phyloP scores from a whole-genome alignment of 2,329 filamentous ascomycete genomes.

The Elsinoe australis region DNA sequence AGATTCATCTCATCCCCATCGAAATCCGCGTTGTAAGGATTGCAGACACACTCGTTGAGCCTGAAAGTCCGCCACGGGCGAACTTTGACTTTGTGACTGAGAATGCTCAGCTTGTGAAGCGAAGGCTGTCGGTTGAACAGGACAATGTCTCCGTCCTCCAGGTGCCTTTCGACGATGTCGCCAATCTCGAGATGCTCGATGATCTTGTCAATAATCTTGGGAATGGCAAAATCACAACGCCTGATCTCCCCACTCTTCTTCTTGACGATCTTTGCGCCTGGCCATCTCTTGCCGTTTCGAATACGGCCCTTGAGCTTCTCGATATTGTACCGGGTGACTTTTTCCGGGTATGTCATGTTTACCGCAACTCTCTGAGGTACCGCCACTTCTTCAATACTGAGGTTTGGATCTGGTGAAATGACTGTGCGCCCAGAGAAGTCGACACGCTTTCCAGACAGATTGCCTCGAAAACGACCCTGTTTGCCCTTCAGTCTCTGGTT shows the following conservation, averaged over 20 bases:
- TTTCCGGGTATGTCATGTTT: conserved; percentile 91
- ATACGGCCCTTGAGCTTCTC: conserved; percentile 70
- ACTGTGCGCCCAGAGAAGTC: conserved; percentile 97
- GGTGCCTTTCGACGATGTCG: conserved; percentile 86
- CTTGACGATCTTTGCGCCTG: conserved; percentile 75
- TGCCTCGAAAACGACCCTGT: conserved; percentile 92
- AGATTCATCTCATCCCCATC: conserved; percentile 99
- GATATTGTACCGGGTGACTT: conserved; percentile 76
- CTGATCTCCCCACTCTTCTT: conserved; percentile 57
- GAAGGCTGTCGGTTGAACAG: conserved; percentile 98
- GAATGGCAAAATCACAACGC: conserved; percentile 25
- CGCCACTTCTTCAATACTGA: conserved; percentile 88
- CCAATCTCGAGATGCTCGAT: conserved; percentile 70
- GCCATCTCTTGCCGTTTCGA: conserved; percentile 70
- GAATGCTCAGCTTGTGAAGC: conserved; percentile 96
- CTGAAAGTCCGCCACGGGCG: conserved; percentile 93
- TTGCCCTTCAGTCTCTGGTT: conserved; percentile 95
- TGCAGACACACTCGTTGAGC: conserved; percentile 95
- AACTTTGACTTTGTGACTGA: conserved; percentile 88
- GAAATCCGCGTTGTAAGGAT: conserved; percentile 97
- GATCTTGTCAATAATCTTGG: conserved; percentile 54
- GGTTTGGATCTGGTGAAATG: conserved; percentile 92
- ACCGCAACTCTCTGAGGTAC: conserved; percentile 88
- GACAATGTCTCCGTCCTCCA: conserved; percentile 91
- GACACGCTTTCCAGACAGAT: conserved; percentile 94